Conservation (phyloP, 306 rosid genomes). For the Glycyrrhiza uralensis region DNA sequence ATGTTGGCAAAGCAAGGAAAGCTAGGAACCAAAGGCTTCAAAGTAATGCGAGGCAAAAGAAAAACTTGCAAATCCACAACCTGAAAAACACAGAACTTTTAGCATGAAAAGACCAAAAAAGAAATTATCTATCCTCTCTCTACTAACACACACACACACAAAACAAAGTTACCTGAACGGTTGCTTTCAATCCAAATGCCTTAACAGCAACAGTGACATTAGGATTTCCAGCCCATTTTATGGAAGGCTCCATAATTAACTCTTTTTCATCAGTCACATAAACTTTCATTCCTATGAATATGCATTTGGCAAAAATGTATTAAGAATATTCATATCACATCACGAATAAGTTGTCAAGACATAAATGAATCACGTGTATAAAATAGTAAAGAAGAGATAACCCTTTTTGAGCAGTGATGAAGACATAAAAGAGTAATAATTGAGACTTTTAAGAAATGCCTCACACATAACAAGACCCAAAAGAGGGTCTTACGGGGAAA, state of each 20-base stretch:
- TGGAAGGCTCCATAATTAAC: conserved; percentile 84
- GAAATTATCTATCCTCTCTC: background rate
- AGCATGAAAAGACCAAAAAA: conserved; percentile 2
- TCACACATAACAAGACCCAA: background rate
- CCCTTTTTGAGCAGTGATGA: conserved; percentile 2
- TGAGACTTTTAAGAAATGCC: conserved; percentile 1
- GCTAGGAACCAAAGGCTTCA: conserved; percentile 96
- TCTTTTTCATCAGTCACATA: conserved; percentile 89
- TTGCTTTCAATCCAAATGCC: conserved; percentile 93
- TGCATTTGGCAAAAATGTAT: background rate
- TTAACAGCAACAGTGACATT: conserved; percentile 63
- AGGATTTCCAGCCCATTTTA: conserved; percentile 97
- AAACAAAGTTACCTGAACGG: conserved; percentile 54
- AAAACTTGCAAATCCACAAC: conserved; percentile 80
- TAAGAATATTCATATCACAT: background rate
- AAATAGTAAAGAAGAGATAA: background rate
- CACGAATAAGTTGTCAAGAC: background rate
- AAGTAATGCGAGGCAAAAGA: conserved; percentile 72
- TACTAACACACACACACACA: background rate
- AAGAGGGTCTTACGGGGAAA: background rate
- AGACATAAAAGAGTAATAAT: background rate
- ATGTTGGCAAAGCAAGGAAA: conserved; percentile 94
- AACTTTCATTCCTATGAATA: conserved; percentile 75
- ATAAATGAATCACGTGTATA: background rate
- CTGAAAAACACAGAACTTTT: conserved; percentile 43